Conservation (phyloP, 2,329 filamentous ascomycete species). For the Pseudopyricularia javanii region DNA sequence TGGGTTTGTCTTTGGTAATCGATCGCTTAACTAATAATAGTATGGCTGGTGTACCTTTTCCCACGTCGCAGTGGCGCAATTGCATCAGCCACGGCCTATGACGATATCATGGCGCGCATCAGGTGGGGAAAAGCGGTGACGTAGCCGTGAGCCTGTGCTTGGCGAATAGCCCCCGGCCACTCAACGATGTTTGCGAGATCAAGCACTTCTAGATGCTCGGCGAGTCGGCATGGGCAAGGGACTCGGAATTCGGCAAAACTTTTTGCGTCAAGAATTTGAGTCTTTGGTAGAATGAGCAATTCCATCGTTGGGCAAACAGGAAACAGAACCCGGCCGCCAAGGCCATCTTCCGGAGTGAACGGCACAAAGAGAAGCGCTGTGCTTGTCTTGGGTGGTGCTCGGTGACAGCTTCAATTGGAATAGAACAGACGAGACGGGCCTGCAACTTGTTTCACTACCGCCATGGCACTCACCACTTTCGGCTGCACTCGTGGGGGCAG, state of each 20-base stretch:
- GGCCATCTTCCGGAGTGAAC: neutral
- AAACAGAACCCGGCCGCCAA: neutral
- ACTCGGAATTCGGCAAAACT: neutral
- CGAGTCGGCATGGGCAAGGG: neutral
- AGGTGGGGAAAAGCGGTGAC: neutral
- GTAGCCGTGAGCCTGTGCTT: conserved; percentile 1
- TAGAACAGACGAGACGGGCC: neutral
- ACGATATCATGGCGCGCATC: conserved; percentile 4
- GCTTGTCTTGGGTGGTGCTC: neutral
- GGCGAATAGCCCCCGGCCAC: neutral
- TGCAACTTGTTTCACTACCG: neutral
- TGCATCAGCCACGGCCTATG: conserved; percentile 2
- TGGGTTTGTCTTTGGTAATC: neutral
- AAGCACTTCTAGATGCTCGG: neutral
- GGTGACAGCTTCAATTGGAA: neutral
- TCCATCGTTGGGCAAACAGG: neutral
- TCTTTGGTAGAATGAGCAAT: neutral
- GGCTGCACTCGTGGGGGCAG: neutral
- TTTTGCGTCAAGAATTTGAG: neutral
- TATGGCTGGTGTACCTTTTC: neutral
- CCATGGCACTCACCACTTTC: neutral
- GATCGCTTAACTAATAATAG: neutral
- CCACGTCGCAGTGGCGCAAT: neutral
- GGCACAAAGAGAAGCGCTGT: neutral
- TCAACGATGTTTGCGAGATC: neutral